A percentile compares a stretch with the other conserved stretches of the same genome.
Evolutionary conservation across 2,329 filamentous ascomycete species (phyloP).

Genomic region (Teratosphaeria nubilosa): DNA sequence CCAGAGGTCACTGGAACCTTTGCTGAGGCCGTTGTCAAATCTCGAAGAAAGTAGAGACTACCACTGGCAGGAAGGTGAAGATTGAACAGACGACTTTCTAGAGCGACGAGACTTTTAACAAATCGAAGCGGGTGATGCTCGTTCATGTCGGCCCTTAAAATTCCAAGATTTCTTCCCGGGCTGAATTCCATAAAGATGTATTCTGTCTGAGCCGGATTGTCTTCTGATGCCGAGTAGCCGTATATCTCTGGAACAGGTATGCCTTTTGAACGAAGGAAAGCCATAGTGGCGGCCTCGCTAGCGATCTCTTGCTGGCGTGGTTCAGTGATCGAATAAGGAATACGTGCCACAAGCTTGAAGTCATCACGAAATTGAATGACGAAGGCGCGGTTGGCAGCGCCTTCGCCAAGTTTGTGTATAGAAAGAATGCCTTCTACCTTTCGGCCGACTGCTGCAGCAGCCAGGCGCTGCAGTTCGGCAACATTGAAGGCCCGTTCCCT

Average conservation of each 20-base stretch:
- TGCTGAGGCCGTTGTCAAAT: constrained; percentile 9
- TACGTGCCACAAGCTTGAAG: constrained; percentile 14
- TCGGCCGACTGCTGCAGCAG: constrained; percentile 18
- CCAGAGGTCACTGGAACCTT: constrained; percentile 9
- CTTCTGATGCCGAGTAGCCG: constrained; percentile 12
- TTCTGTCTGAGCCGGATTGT: constrained; percentile 16
- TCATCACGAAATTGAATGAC: constrained; percentile 9
- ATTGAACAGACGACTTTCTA: constrained; percentile 20
- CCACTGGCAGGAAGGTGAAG: constrained; percentile 24
- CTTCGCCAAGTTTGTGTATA: constrained; percentile 17
- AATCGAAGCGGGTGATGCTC: constrained; percentile 17
- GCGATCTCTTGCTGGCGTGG: constrained; percentile 11
- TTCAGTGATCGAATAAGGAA: constrained; percentile 11
- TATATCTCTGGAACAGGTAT: constrained; percentile 15
- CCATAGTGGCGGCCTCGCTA: constrained; percentile 18
- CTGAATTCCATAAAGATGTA: constrained; percentile 19
- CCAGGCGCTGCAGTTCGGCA: constrained; percentile 16
- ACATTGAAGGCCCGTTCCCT: constrained; percentile 9
- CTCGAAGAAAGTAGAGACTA: constrained; percentile 26
- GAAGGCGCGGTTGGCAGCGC: constrained; percentile 13
- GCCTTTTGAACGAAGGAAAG: constrained; percentile 11
- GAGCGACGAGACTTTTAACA: constrained; percentile 19
- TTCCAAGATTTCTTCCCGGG: constrained; percentile 9
- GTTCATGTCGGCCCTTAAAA: constrained; percentile 11
- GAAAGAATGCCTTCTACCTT: constrained; percentile 11